Base-by-base conservation (phyloP, 192 early-diverging fungal genomes). In the Backusella psychrophila region DNA sequence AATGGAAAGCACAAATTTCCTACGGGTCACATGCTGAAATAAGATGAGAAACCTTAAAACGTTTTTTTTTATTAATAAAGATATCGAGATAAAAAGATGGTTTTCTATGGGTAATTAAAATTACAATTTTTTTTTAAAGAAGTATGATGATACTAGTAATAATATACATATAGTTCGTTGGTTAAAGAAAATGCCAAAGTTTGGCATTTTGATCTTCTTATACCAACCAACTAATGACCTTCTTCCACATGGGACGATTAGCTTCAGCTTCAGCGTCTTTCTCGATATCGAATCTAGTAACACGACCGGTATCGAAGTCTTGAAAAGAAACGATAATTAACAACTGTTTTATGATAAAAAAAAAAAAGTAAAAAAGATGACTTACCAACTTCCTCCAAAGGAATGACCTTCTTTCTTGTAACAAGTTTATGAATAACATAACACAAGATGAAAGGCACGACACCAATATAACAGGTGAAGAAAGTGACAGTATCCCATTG, bases 401-500 rank as follows among this genome's bases (percentile, higher is more conserved):
- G 87, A 70, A 93, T 74, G 70, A 91, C 83, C 81, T 87, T 87
- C 41, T 90, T 87, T 66, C 82, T 83, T 73, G 85, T 85, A 73
- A 83, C 73, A 72, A 87, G 77, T 79, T 92, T 92, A 86, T 90
- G 91, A 17, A 79, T 82, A 23, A 87, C 71, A 75, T 87, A 92
- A 14, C 88, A 78, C 7, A 90, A 74, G 42, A 88, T 23, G 66
- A 93, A 88, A 77, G 90, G 83, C n/a, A 86, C 82, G 59, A 94
- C 39, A 23, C 86, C 86, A 69, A 92, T 74, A 72, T 92, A 93
- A 21, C 85, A 86, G 0, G 86, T 85, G 26, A 90, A 75, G 74
- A 92, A 90, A 12, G 69, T 56, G 5, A 77, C 34, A 12, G 76
- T 77, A 53, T 89, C 81, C 38, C 90, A 93, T 83, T 83, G 12